phyloP scores from a whole-genome alignment of 805 yeast species.

The Lipomyces yamadae region DNA sequence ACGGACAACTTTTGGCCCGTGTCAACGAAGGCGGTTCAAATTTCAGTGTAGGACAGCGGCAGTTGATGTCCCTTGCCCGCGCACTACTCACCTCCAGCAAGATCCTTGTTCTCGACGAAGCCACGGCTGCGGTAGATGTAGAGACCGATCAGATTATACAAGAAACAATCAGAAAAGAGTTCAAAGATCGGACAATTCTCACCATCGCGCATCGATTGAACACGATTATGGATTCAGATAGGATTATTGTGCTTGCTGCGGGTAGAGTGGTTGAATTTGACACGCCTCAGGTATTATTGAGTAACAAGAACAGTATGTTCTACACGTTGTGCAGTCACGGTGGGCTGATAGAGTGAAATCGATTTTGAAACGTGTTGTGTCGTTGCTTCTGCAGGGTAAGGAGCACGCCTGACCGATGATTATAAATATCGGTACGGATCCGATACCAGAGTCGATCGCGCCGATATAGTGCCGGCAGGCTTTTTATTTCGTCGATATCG shows the following conservation, averaged over 20 bases:
- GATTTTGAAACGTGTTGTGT: neutral
- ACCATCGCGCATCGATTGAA: constrained; percentile 90
- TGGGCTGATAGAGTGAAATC: constrained; percentile 23
- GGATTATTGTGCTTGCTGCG: constrained; percentile 70
- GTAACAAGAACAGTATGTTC: constrained; percentile 58
- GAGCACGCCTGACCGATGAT: no score
- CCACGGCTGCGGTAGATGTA: constrained; percentile 88
- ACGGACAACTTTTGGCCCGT: constrained; percentile 58
- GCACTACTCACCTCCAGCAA: constrained; percentile 76
- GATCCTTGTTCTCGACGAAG: constrained; percentile 83
- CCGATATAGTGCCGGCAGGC: no score
- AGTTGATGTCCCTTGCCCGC: constrained; percentile 79
- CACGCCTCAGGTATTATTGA: constrained; percentile 66
- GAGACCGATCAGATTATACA: constrained; percentile 82
- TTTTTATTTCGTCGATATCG: no score
- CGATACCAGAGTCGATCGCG: no score
- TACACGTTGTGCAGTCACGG: constrained; percentile 38
- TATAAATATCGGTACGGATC: no score
- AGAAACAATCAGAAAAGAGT: constrained; percentile 74
- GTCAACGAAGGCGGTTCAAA: constrained; percentile 80
- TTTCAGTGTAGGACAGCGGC: constrained; percentile 85
- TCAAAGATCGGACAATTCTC: constrained; percentile 74
- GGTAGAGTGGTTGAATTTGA: constrained; percentile 84
- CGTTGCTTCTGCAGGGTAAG: no score
- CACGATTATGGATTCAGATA: constrained; percentile 83